phyloP scores from a whole-genome alignment of 768 basidiomycete genomes.

The Kwoniella bestiolae region DNA sequence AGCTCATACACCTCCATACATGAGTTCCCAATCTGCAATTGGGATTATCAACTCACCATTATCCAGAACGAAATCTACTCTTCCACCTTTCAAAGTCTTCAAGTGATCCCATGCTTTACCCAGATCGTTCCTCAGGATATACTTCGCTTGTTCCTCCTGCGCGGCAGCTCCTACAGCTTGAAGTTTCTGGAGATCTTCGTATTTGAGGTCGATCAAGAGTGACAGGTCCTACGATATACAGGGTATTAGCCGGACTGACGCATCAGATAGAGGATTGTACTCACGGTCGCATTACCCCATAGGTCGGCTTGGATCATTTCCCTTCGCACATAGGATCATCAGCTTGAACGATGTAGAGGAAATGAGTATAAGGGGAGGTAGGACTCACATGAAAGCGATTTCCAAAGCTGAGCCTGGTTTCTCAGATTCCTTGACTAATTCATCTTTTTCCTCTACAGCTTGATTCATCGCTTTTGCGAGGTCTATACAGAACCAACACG shows the following conservation, averaged over 20 bases:
- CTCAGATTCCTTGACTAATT: slow-evolving; percentile 37
- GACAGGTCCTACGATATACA: slow-evolving; percentile 73
- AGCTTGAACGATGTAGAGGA: slow-evolving; percentile 18
- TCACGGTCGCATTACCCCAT: slow-evolving; percentile 93
- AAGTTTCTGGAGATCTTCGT: slow-evolving; percentile 77
- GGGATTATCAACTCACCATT: slow-evolving; percentile 70
- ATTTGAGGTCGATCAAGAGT: slow-evolving; percentile 80
- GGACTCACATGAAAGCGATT: slow-evolving; percentile 53
- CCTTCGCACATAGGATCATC: slow-evolving; percentile 12
- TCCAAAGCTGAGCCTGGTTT: slow-evolving; percentile 46
- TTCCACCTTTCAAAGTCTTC: slow-evolving; percentile 62
- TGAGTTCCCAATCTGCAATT: no score
- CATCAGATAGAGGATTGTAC: slow-evolving; percentile 23
- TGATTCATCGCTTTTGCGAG: slow-evolving; percentile 50
- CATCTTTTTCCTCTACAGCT: slow-evolving; percentile 42
- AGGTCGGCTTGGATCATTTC: slow-evolving; percentile 57
- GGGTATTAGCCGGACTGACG: neutral
- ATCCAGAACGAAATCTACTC: slow-evolving; percentile 87
- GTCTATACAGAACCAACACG: slow-evolving; percentile 27
- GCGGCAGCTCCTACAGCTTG: slow-evolving; percentile 83
- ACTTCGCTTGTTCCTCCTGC: slow-evolving; percentile 73
- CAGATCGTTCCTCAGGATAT: slow-evolving; percentile 84
- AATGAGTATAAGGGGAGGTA: no score
- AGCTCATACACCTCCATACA: no score
- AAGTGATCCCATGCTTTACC: slow-evolving; percentile 73